phyloP scores from a whole-genome alignment of 2,329 filamentous ascomycete species.

The Corynespora cassiicola region DNA sequence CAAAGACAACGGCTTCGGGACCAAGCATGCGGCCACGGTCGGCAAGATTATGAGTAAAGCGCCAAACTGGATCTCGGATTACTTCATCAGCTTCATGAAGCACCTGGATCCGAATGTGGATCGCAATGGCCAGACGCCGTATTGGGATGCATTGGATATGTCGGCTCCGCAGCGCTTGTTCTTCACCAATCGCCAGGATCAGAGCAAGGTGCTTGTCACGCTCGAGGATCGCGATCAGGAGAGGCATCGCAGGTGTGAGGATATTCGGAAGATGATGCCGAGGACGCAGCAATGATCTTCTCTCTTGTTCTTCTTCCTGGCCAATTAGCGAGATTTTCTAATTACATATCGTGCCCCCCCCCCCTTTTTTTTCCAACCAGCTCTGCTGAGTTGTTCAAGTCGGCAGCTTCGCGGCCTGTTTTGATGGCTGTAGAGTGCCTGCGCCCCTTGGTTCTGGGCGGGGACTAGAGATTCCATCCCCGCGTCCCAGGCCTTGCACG shows the following conservation, averaged over 20 bases:
- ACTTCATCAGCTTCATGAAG: slow-evolving; percentile 42
- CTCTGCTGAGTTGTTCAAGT: too few relatives aligned
- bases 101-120: slow-evolving; percentile 38
- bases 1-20: slow-evolving; percentile 38
- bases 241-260: slow-evolving; percentile 25
- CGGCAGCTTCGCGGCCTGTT: too few relatives aligned
- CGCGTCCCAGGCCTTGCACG: too few relatives aligned
- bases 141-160: slow-evolving; percentile 31
- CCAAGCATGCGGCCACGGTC: slow-evolving; percentile 40
- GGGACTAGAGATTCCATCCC: too few relatives aligned
- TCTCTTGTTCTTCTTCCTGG: too few relatives aligned
- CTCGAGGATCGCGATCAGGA: slow-evolving; percentile 25
- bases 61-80: slow-evolving; percentile 35
- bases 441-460: too few relatives aligned
- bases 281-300: slow-evolving; percentile 38
- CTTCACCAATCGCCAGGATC: slow-evolving; percentile 37
- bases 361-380: too few relatives aligned
- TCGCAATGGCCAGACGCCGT: slow-evolving; percentile 15
- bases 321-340: too few relatives aligned
- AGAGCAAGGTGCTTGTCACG: slow-evolving; percentile 26
- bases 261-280: slow-evolving; percentile 27
- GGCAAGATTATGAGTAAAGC: slow-evolving; percentile 39
- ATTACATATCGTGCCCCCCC: too few relatives aligned
- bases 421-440: too few relatives aligned
- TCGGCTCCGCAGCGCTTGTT: slow-evolving; percentile 28